Base-by-base conservation (phyloP, 805 yeast genomes). In the Ogataea nitratoaversa region DNA sequence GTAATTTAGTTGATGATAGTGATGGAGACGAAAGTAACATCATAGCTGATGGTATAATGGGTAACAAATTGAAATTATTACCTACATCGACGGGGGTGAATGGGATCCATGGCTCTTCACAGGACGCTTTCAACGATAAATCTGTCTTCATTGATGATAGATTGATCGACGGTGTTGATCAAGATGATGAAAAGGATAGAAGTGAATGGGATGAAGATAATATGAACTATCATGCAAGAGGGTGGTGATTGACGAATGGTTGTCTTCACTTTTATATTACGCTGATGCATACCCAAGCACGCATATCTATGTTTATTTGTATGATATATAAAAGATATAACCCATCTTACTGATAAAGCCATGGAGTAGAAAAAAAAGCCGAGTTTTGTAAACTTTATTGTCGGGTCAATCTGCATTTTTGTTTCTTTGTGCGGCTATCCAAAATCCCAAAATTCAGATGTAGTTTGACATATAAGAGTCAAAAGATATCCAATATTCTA, bases 241-340 rank as follows among this genome's bases (percentile, higher is more conserved):
- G 71, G 9, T 67, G 72, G 71, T 67, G 46, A 52, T 19, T 14
- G n/a, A n/a, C n/a, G n/a, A n/a, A n/a, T n/a, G n/a, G n/a, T n/a
- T n/a, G n/a, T n/a, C n/a, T n/a, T n/a, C n/a, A n/a, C n/a, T n/a
- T n/a, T n/a, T n/a, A n/a, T n/a, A n/a, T n/a, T n/a, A n/a, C n/a
- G n/a, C n/a, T n/a, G n/a, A n/a, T n/a, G n/a, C n/a, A n/a, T n/a
- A n/a, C n/a, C n/a, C n/a, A n/a, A n/a, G n/a, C n/a, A n/a, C n/a
- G n/a, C n/a, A n/a, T n/a, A n/a, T n/a, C n/a, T n/a, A n/a, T n/a
- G n/a, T n/a, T n/a, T n/a, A n/a, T n/a, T n/a, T n/a, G n/a, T n/a
- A n/a, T n/a, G n/a, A n/a, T n/a, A n/a, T n/a, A n/a, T n/a, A n/a
- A n/a, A n/a, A n/a, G n/a, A n/a, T n/a, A n/a, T n/a, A n/a, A n/a